Percentiles rank a stretch among this genome's conserved stretches.
Conservation (phyloP, 441 rosid species). For the Bruguiera hainesii region DNA sequence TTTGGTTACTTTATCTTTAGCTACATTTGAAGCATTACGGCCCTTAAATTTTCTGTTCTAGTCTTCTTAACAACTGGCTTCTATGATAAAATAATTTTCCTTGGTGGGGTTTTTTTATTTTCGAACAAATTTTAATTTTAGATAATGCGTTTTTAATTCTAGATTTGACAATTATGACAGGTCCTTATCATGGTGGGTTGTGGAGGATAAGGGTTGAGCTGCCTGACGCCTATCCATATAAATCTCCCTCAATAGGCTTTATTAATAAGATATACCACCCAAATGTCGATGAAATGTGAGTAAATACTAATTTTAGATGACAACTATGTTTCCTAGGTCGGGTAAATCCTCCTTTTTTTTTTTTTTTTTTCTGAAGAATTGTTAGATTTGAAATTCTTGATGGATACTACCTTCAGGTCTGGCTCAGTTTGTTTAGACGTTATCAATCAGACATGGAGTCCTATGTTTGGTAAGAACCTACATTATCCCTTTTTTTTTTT, state of each 20-base stretch:
- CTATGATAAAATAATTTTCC: neutral
- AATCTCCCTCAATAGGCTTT: slow-evolving; percentile 72
- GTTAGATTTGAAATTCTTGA: slow-evolving; percentile 7
- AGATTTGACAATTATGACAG: slow-evolving; percentile 39
- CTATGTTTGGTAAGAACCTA: slow-evolving; percentile 75
- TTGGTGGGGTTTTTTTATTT: neutral
- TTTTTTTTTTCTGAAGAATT: neutral
- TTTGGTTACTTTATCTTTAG: neutral
- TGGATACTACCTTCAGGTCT: slow-evolving; percentile 52
- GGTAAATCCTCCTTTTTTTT: neutral
- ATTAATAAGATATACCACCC: slow-evolving; percentile 76
- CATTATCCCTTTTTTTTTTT: neutral
- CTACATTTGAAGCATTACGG: neutral
- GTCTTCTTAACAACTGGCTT: slow-evolving; percentile 4
- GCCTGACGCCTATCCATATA: slow-evolving; percentile 81
- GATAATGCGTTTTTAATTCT: neutral
- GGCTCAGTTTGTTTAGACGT: slow-evolving; percentile 98
- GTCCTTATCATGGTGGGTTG: slow-evolving; percentile 77
- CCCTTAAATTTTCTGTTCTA: slow-evolving; percentile 8
- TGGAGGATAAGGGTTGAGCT: slow-evolving; percentile 79
- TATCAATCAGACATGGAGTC: slow-evolving; percentile 96
- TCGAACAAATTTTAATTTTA: neutral
- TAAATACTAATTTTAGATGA: neutral
- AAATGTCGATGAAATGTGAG: slow-evolving; percentile 84
- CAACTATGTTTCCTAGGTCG: neutral